A percentile compares a stretch with the other conserved stretches of the same genome.
Conservation (phyloP, 805 yeast species). For the Pichia thaimueangensis region DNA sequence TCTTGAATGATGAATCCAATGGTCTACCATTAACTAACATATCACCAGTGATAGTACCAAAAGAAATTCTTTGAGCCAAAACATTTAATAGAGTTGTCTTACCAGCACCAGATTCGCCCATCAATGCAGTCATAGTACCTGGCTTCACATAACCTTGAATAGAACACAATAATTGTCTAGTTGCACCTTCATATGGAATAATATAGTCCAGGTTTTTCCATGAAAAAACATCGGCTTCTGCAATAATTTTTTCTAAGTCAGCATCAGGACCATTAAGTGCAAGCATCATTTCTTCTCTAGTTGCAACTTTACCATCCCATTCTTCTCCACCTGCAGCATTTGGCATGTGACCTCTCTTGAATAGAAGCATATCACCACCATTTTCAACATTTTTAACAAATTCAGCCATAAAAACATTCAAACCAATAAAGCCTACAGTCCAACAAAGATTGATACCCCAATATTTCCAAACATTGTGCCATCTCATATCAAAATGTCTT, state of each 20-base stretch:
- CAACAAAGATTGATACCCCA: conserved; percentile 43
- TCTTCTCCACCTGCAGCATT: conserved; percentile 29
- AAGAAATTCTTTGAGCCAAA: conserved; percentile 44
- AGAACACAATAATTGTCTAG: conserved; percentile 36
- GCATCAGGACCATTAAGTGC: conserved; percentile 28
- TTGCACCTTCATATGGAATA: conserved; percentile 41
- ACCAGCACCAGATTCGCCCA: conserved; percentile 63
- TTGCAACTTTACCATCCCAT: conserved; percentile 36
- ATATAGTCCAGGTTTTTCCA: conserved; percentile 59
- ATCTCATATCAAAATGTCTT: conserved; percentile 31
- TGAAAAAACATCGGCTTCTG: conserved; percentile 49
- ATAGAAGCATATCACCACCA: conserved; percentile 34
- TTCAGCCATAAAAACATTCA: conserved; percentile 30
- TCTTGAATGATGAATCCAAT: conserved; percentile 43
- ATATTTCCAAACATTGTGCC: conserved; percentile 41
- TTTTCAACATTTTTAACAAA: conserved; percentile 25
- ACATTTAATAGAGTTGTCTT: conserved; percentile 51
- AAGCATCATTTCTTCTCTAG: conserved; percentile 26
- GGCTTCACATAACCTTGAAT: conserved; percentile 42
- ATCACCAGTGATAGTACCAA: conserved; percentile 51
- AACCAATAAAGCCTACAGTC: conserved; percentile 35
- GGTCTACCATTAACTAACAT: conserved; percentile 49
- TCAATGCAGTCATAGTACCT: conserved; percentile 50
- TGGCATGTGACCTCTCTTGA: conserved; percentile 37
- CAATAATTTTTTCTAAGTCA: conserved; percentile 31